Base-by-base conservation (phyloP, 495 filamentous ascomycete genomes). In the Xylaria flabelliformis region DNA sequence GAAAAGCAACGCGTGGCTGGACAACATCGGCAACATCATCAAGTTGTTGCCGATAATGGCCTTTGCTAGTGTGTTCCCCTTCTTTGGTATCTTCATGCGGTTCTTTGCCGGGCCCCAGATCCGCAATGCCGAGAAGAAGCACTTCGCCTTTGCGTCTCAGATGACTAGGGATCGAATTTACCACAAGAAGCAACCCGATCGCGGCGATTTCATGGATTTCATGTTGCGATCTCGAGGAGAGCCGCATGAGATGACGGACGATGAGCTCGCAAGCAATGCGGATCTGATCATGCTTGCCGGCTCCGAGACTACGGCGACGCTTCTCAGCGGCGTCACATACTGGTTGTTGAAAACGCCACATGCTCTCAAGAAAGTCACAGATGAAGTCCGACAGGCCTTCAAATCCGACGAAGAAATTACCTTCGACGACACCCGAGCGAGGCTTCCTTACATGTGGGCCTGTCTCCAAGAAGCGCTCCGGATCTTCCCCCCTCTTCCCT, bases 281-380 rank as follows among this genome's bases (percentile, higher is more conserved):
- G 78, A 81, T 68, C 73, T 84, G 17, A 76, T 85, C 9, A 82
- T 89, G 67, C 84, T 88, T 29, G 88, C 81, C 26, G 88, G 89
- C 10, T 88, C 85, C 0, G 90, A 92, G 72, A 91, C 91, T 3
- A 89, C 89, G 1, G 89, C 90, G 1, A 89, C 89, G 0, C 68
- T 86, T 1, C 76, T 93, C 24, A 82, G 83, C 1, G 86, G 84
- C 3, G 80, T 82, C 1, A 88, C 86, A 0, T 92, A 86, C 65
- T 83, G 85, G 64, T 79, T 92, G 1, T 71, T 88, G 6, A 85
- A 76, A 3, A 84, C 86, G 51, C 86, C 83, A 0, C 71, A 77
- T 4, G 79, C 80, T 0, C 77, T 89, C n/a, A 71, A 79, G n/a
- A 85, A 79, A 64, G 79, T 89, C 3, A 76, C 81, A 0, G 71